phyloP scores from a whole-genome alignment of 2,329 filamentous ascomycete species.

The Neoscytalidium dimidiatum region DNA sequence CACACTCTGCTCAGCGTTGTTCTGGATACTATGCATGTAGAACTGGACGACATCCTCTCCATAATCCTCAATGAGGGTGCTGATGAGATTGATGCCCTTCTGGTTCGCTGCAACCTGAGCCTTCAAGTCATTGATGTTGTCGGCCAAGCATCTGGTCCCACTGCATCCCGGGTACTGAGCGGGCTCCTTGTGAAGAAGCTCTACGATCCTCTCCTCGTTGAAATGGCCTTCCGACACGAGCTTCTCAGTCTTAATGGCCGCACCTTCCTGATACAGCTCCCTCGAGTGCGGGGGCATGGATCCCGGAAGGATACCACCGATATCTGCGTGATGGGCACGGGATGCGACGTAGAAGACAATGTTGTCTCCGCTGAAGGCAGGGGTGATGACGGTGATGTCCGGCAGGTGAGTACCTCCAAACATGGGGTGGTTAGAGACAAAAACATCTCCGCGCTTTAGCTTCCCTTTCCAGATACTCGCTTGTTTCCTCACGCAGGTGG shows the following conservation, averaged over 20 bases:
- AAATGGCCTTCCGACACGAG: conserved; percentile 76
- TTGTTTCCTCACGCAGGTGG: conserved; percentile 78
- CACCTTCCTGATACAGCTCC: conserved; percentile 59
- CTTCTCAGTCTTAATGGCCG: conserved; percentile 60
- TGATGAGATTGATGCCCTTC: conserved; percentile 79
- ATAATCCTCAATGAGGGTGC: conserved; percentile 74
- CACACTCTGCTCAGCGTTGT: conserved; percentile 76
- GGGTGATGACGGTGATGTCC: conserved; percentile 80
- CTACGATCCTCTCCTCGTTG: conserved; percentile 73
- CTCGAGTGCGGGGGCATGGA: conserved; percentile 79
- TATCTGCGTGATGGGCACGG: conserved; percentile 80
- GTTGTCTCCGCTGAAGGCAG: conserved; percentile 72
- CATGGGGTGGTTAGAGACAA: conserved; percentile 83
- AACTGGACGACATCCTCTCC: conserved; percentile 75
- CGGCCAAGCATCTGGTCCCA: conserved; percentile 75
- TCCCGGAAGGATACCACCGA: conserved; percentile 79
- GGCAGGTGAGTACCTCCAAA: conserved; percentile 82
- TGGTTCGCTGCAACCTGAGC: conserved; percentile 86
- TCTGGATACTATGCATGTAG: conserved; percentile 82
- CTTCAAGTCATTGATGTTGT: conserved; percentile 85
- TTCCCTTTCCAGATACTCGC: conserved; percentile 79
- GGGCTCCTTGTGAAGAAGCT: conserved; percentile 72
- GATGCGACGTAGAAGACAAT: conserved; percentile 84
- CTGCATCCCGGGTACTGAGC: conserved; percentile 74
- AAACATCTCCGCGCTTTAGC: conserved; percentile 75